phyloP scores from a whole-genome alignment of 164 flowering plant species.

The Houttuynia cordata region DNA sequence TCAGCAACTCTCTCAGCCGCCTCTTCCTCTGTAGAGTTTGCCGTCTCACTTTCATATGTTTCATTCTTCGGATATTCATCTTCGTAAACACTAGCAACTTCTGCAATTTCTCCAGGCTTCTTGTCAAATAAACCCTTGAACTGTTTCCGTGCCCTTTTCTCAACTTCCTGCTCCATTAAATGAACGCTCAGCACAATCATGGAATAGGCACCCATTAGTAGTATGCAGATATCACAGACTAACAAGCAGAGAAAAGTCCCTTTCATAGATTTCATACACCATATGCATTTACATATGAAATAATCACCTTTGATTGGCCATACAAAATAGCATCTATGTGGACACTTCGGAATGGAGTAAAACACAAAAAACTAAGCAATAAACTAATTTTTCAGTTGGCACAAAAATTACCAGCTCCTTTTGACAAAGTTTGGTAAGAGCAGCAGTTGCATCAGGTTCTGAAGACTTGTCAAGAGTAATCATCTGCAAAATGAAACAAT shows the following conservation, averaged over 20 bases:
- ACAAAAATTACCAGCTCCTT: slow-evolving; percentile 51
- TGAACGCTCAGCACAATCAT: neutral
- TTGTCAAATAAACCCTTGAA: slow-evolving; percentile 96
- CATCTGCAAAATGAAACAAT: slow-evolving; percentile 38
- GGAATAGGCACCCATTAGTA: neutral
- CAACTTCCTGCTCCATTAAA: slow-evolving; percentile 45
- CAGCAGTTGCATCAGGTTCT: slow-evolving; percentile 79
- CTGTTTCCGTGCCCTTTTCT: slow-evolving; percentile 61
- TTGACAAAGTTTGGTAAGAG: slow-evolving; percentile 66
- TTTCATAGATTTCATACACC: no score
- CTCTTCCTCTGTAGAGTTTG: slow-evolving; percentile 13
- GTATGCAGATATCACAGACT: neutral
- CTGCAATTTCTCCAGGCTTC: slow-evolving; percentile 93
- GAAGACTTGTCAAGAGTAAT: slow-evolving; percentile 64
- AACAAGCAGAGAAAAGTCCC: neutral
- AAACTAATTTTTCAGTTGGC: neutral
- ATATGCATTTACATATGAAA: no score
- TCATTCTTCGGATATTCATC: slow-evolving; percentile 11
- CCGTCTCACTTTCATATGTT: slow-evolving; percentile 12
- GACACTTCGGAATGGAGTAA: neutral
- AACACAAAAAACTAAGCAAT: neutral
- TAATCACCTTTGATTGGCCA: neutral
- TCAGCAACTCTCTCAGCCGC: slow-evolving; percentile 16
- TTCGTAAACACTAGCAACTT: slow-evolving; percentile 23
- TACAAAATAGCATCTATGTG: neutral